These are phyloP conservation scores for Hippophae rhamnoides DNA, from an alignment of 306 rosid genomes.

Conservation along the genomic window DNA sequence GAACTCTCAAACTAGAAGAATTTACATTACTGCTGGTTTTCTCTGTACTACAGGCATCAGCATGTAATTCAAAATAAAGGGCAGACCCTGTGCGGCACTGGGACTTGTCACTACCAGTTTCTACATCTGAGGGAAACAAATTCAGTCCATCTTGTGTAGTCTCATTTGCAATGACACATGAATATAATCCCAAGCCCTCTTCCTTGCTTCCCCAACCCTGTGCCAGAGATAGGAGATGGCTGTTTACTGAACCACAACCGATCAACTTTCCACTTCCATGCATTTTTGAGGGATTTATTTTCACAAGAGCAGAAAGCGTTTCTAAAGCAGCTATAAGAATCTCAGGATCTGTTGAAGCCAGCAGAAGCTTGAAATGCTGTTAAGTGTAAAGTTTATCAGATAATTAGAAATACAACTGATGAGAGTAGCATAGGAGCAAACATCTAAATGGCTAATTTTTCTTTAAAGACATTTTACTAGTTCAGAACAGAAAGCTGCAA, in stretches of 20 bases:
- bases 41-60: conserved; percentile 42
- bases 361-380: conserved; percentile 92
- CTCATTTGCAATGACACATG: conserved; percentile 80
- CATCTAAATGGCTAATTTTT: neutral
- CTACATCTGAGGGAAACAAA: conserved; percentile 75
- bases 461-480: neutral
- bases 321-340: conserved; percentile 73
- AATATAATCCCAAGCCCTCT: conserved; percentile 88
- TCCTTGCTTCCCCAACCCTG: conserved; percentile 99
- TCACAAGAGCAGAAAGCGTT: conserved; percentile 85
- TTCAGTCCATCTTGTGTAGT: conserved; percentile 54
- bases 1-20: conserved; percentile 50
- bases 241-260: conserved; percentile 81
- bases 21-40: conserved; percentile 34
- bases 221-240: conserved; percentile 79
- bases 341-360: conserved; percentile 90
- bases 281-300: conserved; percentile 84
- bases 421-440: conserved; percentile 1
- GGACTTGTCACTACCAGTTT: conserved; percentile 54
- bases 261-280: conserved; percentile 91
- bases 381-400: conserved; percentile 9
- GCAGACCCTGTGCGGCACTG: conserved; percentile 74
- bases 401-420: neutral
- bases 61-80: conserved; percentile 81
- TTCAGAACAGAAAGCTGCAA: no score